Evolutionary conservation across 1,139 yeast genomes (phyloP).

Genomic region (Geotrichum candidum): DNA sequence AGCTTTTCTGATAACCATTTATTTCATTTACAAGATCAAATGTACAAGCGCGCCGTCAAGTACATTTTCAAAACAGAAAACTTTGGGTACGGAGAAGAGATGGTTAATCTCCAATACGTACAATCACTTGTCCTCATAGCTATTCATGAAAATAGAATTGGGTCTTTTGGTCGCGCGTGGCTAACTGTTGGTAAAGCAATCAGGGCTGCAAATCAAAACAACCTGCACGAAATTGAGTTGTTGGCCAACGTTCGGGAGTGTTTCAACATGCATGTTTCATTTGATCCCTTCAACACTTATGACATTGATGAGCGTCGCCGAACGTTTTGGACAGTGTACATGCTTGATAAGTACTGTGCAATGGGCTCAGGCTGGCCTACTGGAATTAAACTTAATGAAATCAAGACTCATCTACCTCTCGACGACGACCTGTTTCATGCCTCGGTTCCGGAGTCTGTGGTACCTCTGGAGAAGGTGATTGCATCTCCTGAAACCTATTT

Average conservation of each 20-base stretch:
- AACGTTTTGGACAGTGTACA: constrained; percentile 30
- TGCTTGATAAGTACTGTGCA: constrained; percentile 28
- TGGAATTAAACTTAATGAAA: constrained; percentile 22
- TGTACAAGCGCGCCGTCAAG: constrained; percentile 27
- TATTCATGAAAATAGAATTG: constrained; percentile 27
- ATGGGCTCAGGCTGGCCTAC: constrained; percentile 31
- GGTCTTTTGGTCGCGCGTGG: constrained; percentile 32
- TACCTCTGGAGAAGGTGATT: constrained; percentile 15
- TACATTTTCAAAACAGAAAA: constrained; percentile 22
- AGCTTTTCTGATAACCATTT: constrained; percentile 20
- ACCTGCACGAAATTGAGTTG: constrained; percentile 25
- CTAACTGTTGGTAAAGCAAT: constrained; percentile 29
- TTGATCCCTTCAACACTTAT: constrained; percentile 18
- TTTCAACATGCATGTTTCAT: neutral
- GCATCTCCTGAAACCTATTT: constrained; percentile 18
- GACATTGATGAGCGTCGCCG: constrained; percentile 29
- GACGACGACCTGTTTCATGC: constrained; percentile 22
- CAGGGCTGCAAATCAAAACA: constrained; percentile 26
- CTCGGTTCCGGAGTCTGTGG: constrained; percentile 16
- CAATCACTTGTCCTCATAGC: constrained; percentile 29
- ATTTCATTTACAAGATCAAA: constrained; percentile 19
- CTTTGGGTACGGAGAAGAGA: constrained; percentile 21
- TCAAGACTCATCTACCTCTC: constrained; percentile 27
- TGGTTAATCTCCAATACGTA: constrained; percentile 23
- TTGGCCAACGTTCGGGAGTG: neutral